A percentile compares a stretch with the other conserved stretches of the same genome.
These are phyloP conservation scores for Phytophthora niederhauseri DNA, from an alignment of 352 stramenopile species.

Conservation along the genomic window DNA sequence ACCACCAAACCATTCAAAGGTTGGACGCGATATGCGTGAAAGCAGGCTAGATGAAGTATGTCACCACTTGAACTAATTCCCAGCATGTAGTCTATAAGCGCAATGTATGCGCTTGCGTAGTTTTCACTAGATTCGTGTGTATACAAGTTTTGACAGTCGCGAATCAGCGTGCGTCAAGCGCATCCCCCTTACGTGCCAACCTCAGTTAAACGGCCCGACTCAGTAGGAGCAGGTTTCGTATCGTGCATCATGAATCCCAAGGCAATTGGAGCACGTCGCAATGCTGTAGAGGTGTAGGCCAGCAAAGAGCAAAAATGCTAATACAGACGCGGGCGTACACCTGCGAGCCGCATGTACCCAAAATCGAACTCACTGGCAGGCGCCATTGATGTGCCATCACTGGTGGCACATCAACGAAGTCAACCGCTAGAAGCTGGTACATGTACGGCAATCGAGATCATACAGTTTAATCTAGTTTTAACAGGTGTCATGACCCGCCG, in stretches of 20 bases:
- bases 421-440: too few species aligned
- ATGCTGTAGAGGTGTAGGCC: background rate
- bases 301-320: too few species aligned
- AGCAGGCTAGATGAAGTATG: background rate
- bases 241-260: too few species aligned
- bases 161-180: conserved; percentile 7
- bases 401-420: too few species aligned
- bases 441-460: too few species aligned
- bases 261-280: background rate
- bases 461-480: too few species aligned
- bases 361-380: background rate
- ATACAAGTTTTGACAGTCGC: conserved; percentile 27
- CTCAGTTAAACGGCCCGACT: background rate
- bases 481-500: too few species aligned
- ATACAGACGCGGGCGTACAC: too few species aligned
- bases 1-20: background rate
- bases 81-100: background rate
- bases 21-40: background rate
- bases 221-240: background rate
- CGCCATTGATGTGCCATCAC: too few species aligned
- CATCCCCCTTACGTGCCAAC: conserved; percentile 14
- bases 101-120: background rate
- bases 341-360: background rate
- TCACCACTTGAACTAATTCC: background rate
- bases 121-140: conserved; percentile 16